A percentile compares a stretch with the other conserved stretches of the same genome.
These are phyloP conservation scores for Pestalotiopsis sp. DNA, from an alignment of 2,329 filamentous ascomycete genomes.

Conservation along the genomic window DNA sequence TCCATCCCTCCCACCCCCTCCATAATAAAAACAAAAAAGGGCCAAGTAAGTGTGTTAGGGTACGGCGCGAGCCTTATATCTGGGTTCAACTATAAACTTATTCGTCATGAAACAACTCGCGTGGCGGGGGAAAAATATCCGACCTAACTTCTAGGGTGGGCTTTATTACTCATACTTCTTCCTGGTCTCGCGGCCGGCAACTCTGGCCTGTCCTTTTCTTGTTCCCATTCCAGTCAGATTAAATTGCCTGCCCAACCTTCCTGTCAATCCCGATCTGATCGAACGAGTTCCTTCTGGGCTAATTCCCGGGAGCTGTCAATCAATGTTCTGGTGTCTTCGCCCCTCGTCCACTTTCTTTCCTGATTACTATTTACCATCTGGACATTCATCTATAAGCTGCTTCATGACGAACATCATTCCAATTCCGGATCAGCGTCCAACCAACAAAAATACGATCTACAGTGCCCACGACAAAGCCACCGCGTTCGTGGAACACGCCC, in stretches of 20 bases:
- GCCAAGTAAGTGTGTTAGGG: background rate
- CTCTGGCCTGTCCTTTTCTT: background rate
- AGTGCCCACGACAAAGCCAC: too few relatives aligned
- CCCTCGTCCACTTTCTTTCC: background rate
- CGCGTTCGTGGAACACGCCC: too few relatives aligned
- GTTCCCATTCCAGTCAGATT: background rate
- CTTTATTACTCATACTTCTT: background rate
- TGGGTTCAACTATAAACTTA: slow-evolving; percentile 8
- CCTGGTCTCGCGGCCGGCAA: background rate
- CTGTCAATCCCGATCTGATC: background rate
- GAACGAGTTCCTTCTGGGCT: background rate
- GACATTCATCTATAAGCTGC: too few relatives aligned
- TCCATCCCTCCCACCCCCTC: too few relatives aligned
- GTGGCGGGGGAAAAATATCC: background rate
- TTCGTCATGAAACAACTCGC: slow-evolving; percentile 7
- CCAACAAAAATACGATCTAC: too few relatives aligned
- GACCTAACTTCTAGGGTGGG: background rate
- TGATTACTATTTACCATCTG: too few relatives aligned
- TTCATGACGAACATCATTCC: too few relatives aligned
- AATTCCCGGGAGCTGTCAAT: background rate
- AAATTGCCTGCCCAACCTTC: background rate
- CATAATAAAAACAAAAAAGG: too few relatives aligned
- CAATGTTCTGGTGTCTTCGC: background rate
- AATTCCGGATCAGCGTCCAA: too few relatives aligned
- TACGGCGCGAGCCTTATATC: slow-evolving; percentile 4